A percentile compares a stretch with the other conserved stretches of the same genome.
Conservation (phyloP, 2,329 filamentous ascomycete genomes). For the Stachybotrys chlorohalonatus region DNA sequence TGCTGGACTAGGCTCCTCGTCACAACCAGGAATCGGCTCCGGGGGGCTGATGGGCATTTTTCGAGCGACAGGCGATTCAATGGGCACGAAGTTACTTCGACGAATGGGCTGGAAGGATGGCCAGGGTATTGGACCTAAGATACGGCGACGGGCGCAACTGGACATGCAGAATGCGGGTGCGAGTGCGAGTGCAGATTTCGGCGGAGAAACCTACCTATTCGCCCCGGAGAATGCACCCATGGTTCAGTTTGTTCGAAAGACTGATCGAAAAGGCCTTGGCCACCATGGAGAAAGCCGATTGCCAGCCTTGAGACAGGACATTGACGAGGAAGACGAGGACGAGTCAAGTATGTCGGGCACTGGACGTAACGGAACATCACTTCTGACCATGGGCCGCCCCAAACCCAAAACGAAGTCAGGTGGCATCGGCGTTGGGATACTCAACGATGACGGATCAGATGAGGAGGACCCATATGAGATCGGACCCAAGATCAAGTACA, state of each 20-base stretch:
- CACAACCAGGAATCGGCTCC: constrained; percentile 39
- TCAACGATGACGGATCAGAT: constrained; percentile 91
- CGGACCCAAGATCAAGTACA: constrained; percentile 84
- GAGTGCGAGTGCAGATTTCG: constrained; percentile 19
- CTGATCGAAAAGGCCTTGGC: constrained; percentile 62
- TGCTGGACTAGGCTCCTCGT: constrained; percentile 63
- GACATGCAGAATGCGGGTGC: constrained; percentile 30
- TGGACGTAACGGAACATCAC: constrained; percentile 4
- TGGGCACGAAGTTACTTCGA: constrained; percentile 76
- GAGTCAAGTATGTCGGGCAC: constrained; percentile 6
- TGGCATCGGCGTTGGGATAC: constrained; percentile 76
- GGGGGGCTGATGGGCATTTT: constrained; percentile 63
- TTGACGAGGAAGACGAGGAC: constrained; percentile 35
- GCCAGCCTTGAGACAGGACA: constrained; percentile 27
- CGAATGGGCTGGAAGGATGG: constrained; percentile 95
- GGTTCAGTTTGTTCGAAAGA: constrained; percentile 57
- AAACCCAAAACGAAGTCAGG: constrained; percentile 45
- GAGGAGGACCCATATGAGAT: constrained; percentile 93
- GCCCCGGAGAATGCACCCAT: constrained; percentile 72
- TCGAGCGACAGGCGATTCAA: constrained; percentile 65
- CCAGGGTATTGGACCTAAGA: constrained; percentile 83
- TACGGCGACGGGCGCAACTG: constrained; percentile 64
- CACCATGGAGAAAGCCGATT: constrained; percentile 51
- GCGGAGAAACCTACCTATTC: constrained; percentile 58
- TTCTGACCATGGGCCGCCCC: constrained; percentile 28